phyloP scores from a whole-genome alignment of 768 basidiomycete genomes.

The Mrakia frigida region DNA sequence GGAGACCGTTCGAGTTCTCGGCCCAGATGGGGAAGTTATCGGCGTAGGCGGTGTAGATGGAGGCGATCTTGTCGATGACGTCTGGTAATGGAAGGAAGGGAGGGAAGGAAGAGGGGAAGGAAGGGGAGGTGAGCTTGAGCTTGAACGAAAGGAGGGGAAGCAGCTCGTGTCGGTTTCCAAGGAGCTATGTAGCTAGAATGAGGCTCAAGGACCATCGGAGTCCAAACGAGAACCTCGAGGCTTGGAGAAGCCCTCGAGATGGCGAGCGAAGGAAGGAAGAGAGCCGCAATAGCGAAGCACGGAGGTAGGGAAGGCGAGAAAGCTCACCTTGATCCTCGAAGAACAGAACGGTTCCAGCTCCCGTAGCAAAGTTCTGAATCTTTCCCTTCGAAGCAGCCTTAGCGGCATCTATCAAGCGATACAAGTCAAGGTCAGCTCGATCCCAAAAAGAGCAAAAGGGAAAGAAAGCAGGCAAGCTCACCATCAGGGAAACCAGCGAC shows the following conservation, averaged over 20 bases:
- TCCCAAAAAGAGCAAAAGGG: no score
- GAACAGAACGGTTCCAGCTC: constrained; percentile 45
- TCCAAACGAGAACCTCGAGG: no score
- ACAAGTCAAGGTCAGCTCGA: no score
- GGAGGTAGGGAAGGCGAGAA: neutral
- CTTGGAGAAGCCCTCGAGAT: no score
- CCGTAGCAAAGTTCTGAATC: constrained; percentile 39
- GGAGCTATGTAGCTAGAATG: no score
- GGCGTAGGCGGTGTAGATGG: constrained; percentile 20
- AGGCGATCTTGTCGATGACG: constrained; percentile 35
- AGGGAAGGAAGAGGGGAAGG: neutral
- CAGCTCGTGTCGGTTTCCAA: no score
- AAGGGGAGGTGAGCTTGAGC: no score
- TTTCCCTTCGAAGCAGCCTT: constrained; percentile 30
- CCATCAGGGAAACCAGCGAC: constrained; percentile 11
- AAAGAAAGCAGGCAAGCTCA: neutral
- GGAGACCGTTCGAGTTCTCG: constrained; percentile 42
- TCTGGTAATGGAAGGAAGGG: neutral
- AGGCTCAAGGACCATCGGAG: no score
- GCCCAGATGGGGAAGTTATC: constrained; percentile 38
- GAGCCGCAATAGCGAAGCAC: neutral
- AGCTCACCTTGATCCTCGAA: constrained; percentile 42
- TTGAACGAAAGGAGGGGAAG: no score
- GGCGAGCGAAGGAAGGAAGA: neutral
- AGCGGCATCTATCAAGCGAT: neutral